Conservation (phyloP, 1,284 basidiomycete species). For the Ganoderma multipileum region DNA sequence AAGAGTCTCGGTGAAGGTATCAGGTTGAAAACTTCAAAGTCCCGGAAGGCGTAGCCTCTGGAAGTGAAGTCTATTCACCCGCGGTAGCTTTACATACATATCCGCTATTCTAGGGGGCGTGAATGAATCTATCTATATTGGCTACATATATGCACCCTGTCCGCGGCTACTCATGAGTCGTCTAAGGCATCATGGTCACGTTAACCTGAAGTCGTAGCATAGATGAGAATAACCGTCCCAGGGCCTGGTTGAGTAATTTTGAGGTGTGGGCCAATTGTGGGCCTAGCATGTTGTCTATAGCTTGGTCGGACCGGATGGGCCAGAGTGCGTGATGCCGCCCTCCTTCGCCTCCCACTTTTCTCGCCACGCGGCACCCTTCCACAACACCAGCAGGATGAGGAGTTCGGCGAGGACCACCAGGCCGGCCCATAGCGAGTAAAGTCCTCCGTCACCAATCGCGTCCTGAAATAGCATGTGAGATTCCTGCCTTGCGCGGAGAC, state of each 20-base stretch:
- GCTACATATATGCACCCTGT: background rate
- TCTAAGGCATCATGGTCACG: background rate
- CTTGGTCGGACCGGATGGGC: background rate
- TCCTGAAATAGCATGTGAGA: conserved; percentile 39
- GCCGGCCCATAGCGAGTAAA: conserved; percentile 78
- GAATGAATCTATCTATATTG: background rate
- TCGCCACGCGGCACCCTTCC: conserved; percentile 51
- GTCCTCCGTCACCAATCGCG: conserved; percentile 71
- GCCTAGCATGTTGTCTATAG: background rate
- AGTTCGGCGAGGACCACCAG: conserved; percentile 59
- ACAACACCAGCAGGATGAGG: conserved; percentile 60
- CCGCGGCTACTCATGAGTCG: background rate
- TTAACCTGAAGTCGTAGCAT: background rate
- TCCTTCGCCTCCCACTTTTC: conserved; percentile 42
- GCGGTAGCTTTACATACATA: background rate
- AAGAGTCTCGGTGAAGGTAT: no score
- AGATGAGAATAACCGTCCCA: background rate
- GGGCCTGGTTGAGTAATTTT: background rate
- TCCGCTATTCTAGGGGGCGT: background rate
- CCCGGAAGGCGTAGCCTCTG: background rate
- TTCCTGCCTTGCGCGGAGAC: background rate
- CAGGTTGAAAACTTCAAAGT: background rate
- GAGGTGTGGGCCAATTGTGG: background rate
- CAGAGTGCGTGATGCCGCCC: conserved; percentile 6
- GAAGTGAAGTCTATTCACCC: background rate